Evolutionary conservation across 129 eudicot species (phyloP), one percentile per base, ranked within the genome.

Genomic region (Saussurea involucrata): DNA sequence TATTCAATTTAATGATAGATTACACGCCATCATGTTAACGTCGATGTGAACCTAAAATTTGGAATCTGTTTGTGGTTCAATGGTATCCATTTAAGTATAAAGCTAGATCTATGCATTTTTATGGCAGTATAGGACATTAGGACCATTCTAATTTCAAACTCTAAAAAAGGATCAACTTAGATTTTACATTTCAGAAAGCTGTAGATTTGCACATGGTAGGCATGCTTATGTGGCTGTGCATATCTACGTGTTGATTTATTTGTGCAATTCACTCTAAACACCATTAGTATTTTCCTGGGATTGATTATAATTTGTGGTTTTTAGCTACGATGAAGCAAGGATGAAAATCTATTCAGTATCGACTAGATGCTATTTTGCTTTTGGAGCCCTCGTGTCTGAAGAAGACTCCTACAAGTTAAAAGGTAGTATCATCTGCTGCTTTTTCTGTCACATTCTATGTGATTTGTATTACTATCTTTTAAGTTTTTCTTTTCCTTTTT

Each of bases 321-420:
- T 9, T 73, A 95, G 99, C 71, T 92, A 95, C 79, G 90, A 89
- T 24, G 99, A 89, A 74, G 99, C 99, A 4, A 85, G 99, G 81
- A 86, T 86, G 92, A 95, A 95, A 71, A 92, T 95, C 1, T 95
- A 95, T 76, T 95, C 99, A 0, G 99, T 95, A n/a, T 95, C 99
- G 3, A 95, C 99, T 1, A 84, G 88, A 71, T 89, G 87, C 73
- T 95, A 95, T 76, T 95, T 6, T 86, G 99, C 99, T 65, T 95
- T 95, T 85, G 99, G 99, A 77, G 99, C 99, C 12, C 88, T 95
- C 24, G 96, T 95, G 46, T 84, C 96, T 49, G 99, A 95, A 83
- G 97, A 92, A 71, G 86, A 88, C 44, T 85, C 97, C 4, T 86
- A 88, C 85, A 95, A 95, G 80, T 9, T 95, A 49, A 95, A 95